Base-by-base conservation (phyloP, 2,329 filamentous ascomycete species). In the Harringtonia lauricola region DNA sequence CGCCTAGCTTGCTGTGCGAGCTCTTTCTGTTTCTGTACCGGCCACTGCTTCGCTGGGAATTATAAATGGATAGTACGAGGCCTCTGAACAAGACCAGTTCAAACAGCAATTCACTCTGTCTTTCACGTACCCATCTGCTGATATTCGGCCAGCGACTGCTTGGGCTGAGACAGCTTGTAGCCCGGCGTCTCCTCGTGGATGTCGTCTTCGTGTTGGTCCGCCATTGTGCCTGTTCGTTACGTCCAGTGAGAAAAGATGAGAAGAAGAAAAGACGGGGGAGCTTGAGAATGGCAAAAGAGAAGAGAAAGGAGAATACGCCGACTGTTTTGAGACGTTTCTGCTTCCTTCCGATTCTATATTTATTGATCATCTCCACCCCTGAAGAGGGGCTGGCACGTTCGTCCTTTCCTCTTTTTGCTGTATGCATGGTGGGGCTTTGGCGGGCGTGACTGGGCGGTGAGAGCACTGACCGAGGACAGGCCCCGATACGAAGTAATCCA, bases 111-210 rank as follows among this genome's bases (percentile, higher is more conserved):
- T 26, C 24, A 26, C 24, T 26, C 24, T 26, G 24, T 10, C 24
- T 8, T 33, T 59, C 72, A 94, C 50, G 26, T 42, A 51, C 88
- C 92, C 68, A 98, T 83, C 64, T 95, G 74, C 60, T 90, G 76
- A 68, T 95, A 95, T 66, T 95, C 86, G 52, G 90, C 86, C 59
- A 98, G 75, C 56, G 86, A 94, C 78, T 96, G 95, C 82, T 95
- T 95, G 50, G 75, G 75, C 78, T 95, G 87, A 54, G 87, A 89
- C 61, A 95, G 84, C 79, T 94, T 95, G 82, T 95, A 96, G 62
- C 90, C 90, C 68, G 89, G 82, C 53, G 89, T 95, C 69, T 83
- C 76, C 70, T 92, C 83, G 64, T 84, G 72, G 54, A 90, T 79
- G 59, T 96, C 90, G 49, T 95, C 87, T 13, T 49, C 46, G 33